A percentile compares a stretch with the other conserved stretches of the same genome.
Evolutionary conservation across 257 asterid species (phyloP).

Genomic region (Paulownia fortunei): DNA sequence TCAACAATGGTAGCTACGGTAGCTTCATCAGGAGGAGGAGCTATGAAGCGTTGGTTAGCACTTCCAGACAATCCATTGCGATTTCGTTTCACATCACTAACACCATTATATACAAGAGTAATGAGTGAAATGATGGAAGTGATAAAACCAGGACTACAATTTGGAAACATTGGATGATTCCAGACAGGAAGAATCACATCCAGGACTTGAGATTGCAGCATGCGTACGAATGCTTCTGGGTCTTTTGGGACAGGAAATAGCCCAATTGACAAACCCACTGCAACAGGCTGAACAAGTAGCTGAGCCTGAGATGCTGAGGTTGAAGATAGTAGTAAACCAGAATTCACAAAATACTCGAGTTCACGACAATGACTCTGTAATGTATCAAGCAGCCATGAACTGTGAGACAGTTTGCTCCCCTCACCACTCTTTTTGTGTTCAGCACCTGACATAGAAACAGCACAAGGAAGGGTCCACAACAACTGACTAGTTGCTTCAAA

Average conservation of each 20-base stretch:
- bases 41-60: constrained; percentile 69
- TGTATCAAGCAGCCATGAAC: constrained; percentile 93
- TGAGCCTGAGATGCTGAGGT: constrained; percentile 85
- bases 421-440: constrained; percentile 66
- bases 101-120: constrained; percentile 80
- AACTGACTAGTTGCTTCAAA: constrained; percentile 98
- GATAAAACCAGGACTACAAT: constrained; percentile 71
- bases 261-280: constrained; percentile 94
- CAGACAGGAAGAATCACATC: constrained; percentile 91
- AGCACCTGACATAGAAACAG: constrained; percentile 56
- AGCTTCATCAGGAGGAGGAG: constrained; percentile 96
- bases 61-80: constrained; percentile 70
- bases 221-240: constrained; percentile 86
- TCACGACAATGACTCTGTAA: constrained; percentile 81
- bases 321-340: constrained; percentile 73
- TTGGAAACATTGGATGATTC: constrained; percentile 90
- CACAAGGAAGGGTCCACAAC: constrained; percentile 79
- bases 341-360: constrained; percentile 88
- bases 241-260: constrained; percentile 96
- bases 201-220: constrained; percentile 95
- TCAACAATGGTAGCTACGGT: constrained; percentile 92
- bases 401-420: constrained; percentile 64
- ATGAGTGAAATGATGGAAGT: constrained; percentile 70
- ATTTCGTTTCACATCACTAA: constrained; percentile 75
- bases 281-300: constrained; percentile 95